Percentiles rank a stretch among this genome's conserved stretches.
Conservation (phyloP, 352 stramenopile species). For the Phytopythium mirpurense region DNA sequence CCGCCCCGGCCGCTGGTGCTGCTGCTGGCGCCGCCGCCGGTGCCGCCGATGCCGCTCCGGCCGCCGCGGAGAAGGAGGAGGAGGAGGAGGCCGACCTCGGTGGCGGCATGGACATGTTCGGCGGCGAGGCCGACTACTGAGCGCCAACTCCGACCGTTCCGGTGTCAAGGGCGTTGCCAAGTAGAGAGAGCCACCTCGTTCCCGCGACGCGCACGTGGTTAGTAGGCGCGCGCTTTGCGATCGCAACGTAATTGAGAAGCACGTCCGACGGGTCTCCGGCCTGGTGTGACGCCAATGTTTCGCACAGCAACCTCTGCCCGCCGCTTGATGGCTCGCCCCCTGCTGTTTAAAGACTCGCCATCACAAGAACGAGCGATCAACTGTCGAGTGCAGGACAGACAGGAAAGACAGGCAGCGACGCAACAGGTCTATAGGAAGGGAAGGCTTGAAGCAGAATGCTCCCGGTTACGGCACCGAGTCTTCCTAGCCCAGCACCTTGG, state of each 20-base stretch:
- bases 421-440: too few species aligned
- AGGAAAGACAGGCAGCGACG: too few species aligned
- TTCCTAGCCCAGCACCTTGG: slow-evolving; percentile 55
- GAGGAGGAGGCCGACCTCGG: slow-evolving; percentile 79
- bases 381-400: too few species aligned
- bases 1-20: slow-evolving; percentile 30
- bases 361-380: too few species aligned
- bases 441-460: too few species aligned
- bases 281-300: slow-evolving; percentile 34
- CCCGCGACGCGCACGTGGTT: slow-evolving; percentile 10
- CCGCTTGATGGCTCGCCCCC: not conserved
- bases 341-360: too few species aligned
- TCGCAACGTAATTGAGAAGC: slow-evolving; percentile 45
- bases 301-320: slow-evolving; percentile 20
- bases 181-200: slow-evolving; percentile 2
- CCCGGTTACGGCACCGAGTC: too few species aligned
- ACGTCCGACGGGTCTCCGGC: slow-evolving; percentile 16
- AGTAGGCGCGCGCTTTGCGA: slow-evolving; percentile 16
- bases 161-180: not conserved
- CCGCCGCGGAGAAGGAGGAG: slow-evolving; percentile 59
- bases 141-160: slow-evolving; percentile 9
- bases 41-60: slow-evolving; percentile 28
- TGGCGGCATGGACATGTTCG: slow-evolving; percentile 85
- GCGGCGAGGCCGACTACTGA: slow-evolving; percentile 81
- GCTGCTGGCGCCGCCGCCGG: slow-evolving; percentile 28